Base-by-base conservation (phyloP, 306 rosid genomes). In the Cicer judaicum region DNA sequence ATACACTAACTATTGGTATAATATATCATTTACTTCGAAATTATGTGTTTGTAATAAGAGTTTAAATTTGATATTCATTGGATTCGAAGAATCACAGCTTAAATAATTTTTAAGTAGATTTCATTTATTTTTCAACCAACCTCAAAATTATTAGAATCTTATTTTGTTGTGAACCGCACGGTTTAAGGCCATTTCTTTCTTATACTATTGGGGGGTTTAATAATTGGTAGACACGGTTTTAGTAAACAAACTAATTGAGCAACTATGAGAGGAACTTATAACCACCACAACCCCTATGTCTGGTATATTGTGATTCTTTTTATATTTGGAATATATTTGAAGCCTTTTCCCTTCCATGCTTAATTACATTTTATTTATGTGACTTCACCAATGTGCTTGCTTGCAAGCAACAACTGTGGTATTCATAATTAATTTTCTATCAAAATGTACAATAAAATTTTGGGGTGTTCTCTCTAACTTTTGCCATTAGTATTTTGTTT, bases 221-320 rank as follows among this genome's bases (percentile, higher is more conserved):
- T 62, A 62, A 62, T 68, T 68, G 71, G n/a, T 7, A 10, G 16
- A 8, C 14, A 49, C 7, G n/a, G 5, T 68, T 80, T 56, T 61
- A 74, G 73, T 74, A 73, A 68, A 59, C 64, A 75, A 61, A 60
- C 59, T 68, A n/a, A 47, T 18, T 39, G 57, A 67, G 56, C 64
- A 50, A 69, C 74, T 68, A 10, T 21, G 70, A 67, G 21, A 67
- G 48, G 52, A 78, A 73, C 70, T 44, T 68, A 8, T 42, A 79
- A 73, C 86, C 67, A 73, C 70, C 86, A 46, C 79, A 47, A 14
- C 67, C 68, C 49, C 13, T 54, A 52, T 21, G 29, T 44, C 53
- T 42, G 14, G 43, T 53, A 41, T 42, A 42, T 52, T 65, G 43
- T 41, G 44, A 80, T 54, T 73, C 59, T 48, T 66, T 77, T 57